A percentile compares a stretch with the other conserved stretches of the same genome.
Conservation (phyloP, 2,329 filamentous ascomycete genomes). For the Tympanopsis confertula region DNA sequence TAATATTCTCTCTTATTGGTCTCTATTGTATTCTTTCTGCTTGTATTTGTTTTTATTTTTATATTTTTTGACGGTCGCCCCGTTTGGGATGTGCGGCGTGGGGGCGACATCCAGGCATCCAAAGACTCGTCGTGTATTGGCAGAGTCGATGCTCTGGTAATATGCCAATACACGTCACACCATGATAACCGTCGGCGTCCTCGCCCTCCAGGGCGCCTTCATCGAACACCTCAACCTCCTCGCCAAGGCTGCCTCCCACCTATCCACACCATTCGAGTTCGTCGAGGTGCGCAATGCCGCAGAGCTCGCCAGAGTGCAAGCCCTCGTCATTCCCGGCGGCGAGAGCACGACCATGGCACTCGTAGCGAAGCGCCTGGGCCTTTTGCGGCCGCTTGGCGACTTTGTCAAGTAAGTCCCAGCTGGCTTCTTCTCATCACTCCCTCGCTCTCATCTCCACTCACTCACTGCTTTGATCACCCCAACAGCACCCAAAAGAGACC, state of each 20-base stretch:
- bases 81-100: too few relatives aligned
- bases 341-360: conserved; percentile 58
- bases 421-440: conserved; percentile 1
- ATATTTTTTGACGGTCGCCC: too few relatives aligned
- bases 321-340: conserved; percentile 52
- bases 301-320: conserved; percentile 45
- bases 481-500: neutral
- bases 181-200: conserved; percentile 41
- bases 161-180: too few relatives aligned
- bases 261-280: conserved; percentile 18
- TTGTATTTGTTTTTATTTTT: too few relatives aligned
- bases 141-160: too few relatives aligned
- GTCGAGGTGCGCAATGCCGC: conserved; percentile 43
- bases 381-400: conserved; percentile 42
- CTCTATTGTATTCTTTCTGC: too few relatives aligned
- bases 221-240: conserved; percentile 75
- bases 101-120: too few relatives aligned
- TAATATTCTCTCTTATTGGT: too few relatives aligned
- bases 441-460: conserved; percentile 3
- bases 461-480: conserved; percentile 6
- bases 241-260: conserved; percentile 47
- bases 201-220: conserved; percentile 85
- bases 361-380: conserved; percentile 47
- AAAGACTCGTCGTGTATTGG: too few relatives aligned
- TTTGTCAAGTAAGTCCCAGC: neutral